These are phyloP conservation scores for Trametes villosa DNA, from an alignment of 768 basidiomycete species.

Conservation along the genomic window DNA sequence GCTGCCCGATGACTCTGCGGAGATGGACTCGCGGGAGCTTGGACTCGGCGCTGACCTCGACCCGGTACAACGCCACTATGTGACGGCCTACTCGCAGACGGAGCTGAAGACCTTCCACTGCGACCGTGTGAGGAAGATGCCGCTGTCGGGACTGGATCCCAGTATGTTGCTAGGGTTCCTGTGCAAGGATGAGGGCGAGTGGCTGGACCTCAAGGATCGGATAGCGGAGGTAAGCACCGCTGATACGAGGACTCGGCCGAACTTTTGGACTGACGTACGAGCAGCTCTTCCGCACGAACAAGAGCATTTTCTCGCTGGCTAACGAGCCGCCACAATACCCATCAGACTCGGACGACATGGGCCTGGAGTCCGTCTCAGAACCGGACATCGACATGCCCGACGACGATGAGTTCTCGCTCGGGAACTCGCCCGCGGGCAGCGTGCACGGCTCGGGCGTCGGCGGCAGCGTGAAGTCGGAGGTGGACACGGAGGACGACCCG, in stretches of 20 bases:
- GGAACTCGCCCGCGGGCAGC: slow-evolving; percentile 20
- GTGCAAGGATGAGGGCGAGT: slow-evolving; percentile 81
- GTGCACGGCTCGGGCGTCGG: slow-evolving; percentile 43
- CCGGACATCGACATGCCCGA: slow-evolving; percentile 68
- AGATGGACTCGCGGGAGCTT: slow-evolving; percentile 45
- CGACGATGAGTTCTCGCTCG: slow-evolving; percentile 58
- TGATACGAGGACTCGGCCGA: not conserved
- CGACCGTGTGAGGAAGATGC: slow-evolving; percentile 96
- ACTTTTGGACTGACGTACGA: not conserved
- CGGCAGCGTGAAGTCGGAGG: slow-evolving; percentile 53
- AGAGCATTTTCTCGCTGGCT: slow-evolving; percentile 83
- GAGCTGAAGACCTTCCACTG: slow-evolving; percentile 94
- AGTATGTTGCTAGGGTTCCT: slow-evolving; percentile 97
- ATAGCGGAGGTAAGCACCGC: slow-evolving; percentile 68
- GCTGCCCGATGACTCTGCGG: slow-evolving; percentile 30
- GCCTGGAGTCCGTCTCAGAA: slow-evolving; percentile 82
- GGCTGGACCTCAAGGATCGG: slow-evolving; percentile 76
- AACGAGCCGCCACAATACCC: slow-evolving; percentile 89
- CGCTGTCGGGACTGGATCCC: slow-evolving; percentile 86
- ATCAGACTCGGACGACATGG: slow-evolving; percentile 76
- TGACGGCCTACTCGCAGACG: slow-evolving; percentile 67
- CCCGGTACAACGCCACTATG: slow-evolving; percentile 62
- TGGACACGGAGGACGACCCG: slow-evolving; percentile 73
- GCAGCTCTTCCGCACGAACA: slow-evolving; percentile 50
- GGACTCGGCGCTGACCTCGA: slow-evolving; percentile 44